Percentiles rank a stretch among this genome's conserved stretches.
phyloP scores from a whole-genome alignment of 108 stramenopile species.

The Cyclostephanos tholiformis region DNA sequence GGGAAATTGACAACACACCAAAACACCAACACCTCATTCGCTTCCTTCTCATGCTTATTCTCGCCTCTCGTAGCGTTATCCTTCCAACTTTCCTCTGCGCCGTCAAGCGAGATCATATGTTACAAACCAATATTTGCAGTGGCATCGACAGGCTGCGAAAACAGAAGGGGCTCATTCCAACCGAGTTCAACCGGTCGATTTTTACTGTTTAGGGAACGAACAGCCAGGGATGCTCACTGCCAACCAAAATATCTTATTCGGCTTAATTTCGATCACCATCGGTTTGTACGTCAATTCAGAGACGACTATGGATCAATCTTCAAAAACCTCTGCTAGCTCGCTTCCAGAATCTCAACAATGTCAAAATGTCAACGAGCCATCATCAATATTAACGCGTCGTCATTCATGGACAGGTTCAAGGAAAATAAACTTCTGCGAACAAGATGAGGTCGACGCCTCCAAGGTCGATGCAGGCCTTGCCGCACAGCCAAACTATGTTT shows the following conservation, averaged over 20 bases:
- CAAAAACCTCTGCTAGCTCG: slow-evolving; percentile 3
- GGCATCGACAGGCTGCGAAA: background rate
- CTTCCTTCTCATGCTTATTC: background rate
- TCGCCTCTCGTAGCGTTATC: background rate
- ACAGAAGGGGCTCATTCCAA: background rate
- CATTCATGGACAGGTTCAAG: slow-evolving; percentile 48
- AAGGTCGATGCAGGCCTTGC: slow-evolving; percentile 8
- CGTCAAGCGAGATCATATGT: background rate
- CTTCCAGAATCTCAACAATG: slow-evolving; percentile 7
- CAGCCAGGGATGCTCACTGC: slow-evolving; percentile 2
- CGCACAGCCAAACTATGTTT: slow-evolving; percentile 45
- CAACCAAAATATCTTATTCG: slow-evolving; percentile 10
- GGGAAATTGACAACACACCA: slow-evolving; percentile 20
- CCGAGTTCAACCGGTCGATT: background rate
- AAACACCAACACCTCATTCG: background rate
- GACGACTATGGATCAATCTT: slow-evolving; percentile 9
- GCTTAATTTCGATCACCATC: slow-evolving; percentile 7
- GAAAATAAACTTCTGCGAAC: slow-evolving; percentile 39
- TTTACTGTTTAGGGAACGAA: background rate
- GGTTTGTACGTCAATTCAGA: background rate
- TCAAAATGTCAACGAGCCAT: background rate
- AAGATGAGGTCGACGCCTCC: slow-evolving; percentile 21
- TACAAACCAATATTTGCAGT: background rate
- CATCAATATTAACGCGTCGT: slow-evolving; percentile 9
- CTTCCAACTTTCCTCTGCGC: background rate